Base-by-base conservation (phyloP, 2,329 filamentous ascomycete species). In the Cladorrhinum sp. region DNA sequence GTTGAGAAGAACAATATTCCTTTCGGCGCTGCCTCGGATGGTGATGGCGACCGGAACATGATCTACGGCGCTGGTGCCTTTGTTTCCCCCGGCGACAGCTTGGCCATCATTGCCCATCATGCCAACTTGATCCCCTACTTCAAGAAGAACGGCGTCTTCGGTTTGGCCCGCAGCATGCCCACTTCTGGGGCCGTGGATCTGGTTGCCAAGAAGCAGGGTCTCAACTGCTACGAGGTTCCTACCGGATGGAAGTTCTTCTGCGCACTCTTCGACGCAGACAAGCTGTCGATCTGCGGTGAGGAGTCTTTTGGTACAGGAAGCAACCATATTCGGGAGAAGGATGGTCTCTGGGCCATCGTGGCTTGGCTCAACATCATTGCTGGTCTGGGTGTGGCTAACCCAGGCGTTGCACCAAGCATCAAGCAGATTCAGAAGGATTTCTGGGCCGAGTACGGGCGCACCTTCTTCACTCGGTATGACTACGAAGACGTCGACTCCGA, bases 241-340 rank as follows among this genome's bases (percentile, higher is more conserved):
- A 99, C 95, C 0, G 95, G 95, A 71, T 99, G 95, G 95, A 97
- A 97, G 78, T 97, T 97, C 84, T 97, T 97, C 87, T 97, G 93
- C 74, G 92, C 92, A 70, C 84, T 97, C 61, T 96, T 97, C 71
- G 93, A 97, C 72, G 89, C 91, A 66, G 82, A 96, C 78, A 96
- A 96, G 83, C 89, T 97, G 73, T 96, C 95, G 72, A 99, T 99
- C 75, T 99, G 95, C 73, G 95, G 95, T 61, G 95, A 99, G 79
- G 95, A 99, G 83, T 95, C 90, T 66, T 99, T 99, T 76, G 95
- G 95, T 67, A 99, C 95, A 10, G 95, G 95, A 41, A 96, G 91
- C 77, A 97, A 99, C 81, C 95, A 99, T 78, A 96, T 99, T 73
- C 92, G 95, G 69, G 95, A 99, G 81, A 99, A 99, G 85, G 95